phyloP scores from a whole-genome alignment of 495 filamentous ascomycete genomes.

The Stereocaulon alpinum region DNA sequence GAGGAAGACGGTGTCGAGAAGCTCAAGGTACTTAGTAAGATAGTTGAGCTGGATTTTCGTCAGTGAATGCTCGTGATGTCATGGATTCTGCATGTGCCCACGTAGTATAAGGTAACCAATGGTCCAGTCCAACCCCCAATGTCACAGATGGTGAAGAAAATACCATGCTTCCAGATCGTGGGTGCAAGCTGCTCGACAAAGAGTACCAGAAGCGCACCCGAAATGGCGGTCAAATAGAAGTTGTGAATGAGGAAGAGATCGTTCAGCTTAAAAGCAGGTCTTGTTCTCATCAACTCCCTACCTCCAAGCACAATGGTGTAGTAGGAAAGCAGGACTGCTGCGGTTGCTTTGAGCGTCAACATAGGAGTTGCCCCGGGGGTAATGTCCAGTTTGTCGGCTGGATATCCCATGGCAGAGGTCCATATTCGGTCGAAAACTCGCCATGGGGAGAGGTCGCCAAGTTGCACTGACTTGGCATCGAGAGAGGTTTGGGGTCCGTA shows the following conservation, averaged over 20 bases:
- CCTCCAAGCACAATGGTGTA: conserved; percentile 53
- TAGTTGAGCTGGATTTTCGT: conserved; percentile 58
- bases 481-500: conserved; percentile 10
- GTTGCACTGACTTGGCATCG: conserved; percentile 11
- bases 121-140: conserved; percentile 72
- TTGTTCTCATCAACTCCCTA: conserved; percentile 59
- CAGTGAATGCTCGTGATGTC: conserved; percentile 6
- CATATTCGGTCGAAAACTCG: conserved; percentile 13
- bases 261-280: conserved; percentile 56
- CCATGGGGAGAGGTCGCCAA: conserved; percentile 17
- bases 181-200: conserved; percentile 68
- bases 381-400: conserved; percentile 62
- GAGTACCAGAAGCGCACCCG: conserved; percentile 52
- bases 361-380: conserved; percentile 55
- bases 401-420: conserved; percentile 31
- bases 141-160: conserved; percentile 63
- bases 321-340: conserved; percentile 47
- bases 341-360: conserved; percentile 57
- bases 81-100: conserved; percentile 32
- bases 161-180: conserved; percentile 52
- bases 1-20: conserved; percentile 72
- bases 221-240: conserved; percentile 65
- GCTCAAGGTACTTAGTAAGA: conserved; percentile 72
- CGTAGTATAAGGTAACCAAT: conserved; percentile 70
- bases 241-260: conserved; percentile 70